These are phyloP conservation scores for Lineolata rhizophorae DNA, from an alignment of 495 filamentous ascomycete genomes.

Conservation along the genomic window DNA sequence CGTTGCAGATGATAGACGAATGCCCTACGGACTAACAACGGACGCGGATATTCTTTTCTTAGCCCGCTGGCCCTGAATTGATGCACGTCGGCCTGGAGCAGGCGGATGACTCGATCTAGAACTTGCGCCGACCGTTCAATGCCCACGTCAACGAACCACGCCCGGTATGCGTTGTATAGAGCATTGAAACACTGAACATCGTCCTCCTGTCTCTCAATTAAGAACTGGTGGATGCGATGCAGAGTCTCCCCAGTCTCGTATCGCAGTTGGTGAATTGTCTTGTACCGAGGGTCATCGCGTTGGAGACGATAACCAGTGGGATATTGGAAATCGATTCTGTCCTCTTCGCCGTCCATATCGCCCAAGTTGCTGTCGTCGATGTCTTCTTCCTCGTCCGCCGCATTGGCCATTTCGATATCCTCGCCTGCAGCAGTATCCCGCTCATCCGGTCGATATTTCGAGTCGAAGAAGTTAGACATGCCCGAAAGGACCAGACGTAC, in stretches of 20 bases:
- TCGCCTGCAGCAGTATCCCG: no score
- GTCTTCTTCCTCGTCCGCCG: slow-evolving; percentile 22
- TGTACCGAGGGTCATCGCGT: slow-evolving; percentile 38
- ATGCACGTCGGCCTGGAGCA: slow-evolving; percentile 64
- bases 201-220: slow-evolving; percentile 71
- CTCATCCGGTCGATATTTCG: slow-evolving; percentile 24
- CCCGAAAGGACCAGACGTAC: slow-evolving; percentile 72
- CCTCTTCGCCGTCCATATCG: slow-evolving; percentile 61
- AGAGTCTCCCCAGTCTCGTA: slow-evolving; percentile 58
- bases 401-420: slow-evolving; percentile 23
- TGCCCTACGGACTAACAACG: slow-evolving; percentile 69
- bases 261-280: slow-evolving; percentile 56
- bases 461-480: slow-evolving; percentile 70
- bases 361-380: slow-evolving; percentile 41
- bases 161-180: slow-evolving; percentile 74
- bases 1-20: slow-evolving; percentile 89
- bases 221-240: slow-evolving; percentile 64
- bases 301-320: slow-evolving; percentile 66
- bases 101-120: slow-evolving; percentile 60
- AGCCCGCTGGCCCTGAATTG: slow-evolving; percentile 88
- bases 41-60: slow-evolving; percentile 78
- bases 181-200: slow-evolving; percentile 89
- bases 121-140: slow-evolving; percentile 90
- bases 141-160: slow-evolving; percentile 96
- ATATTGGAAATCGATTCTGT: slow-evolving; percentile 64